Base-by-base conservation (phyloP, 768 basidiomycete species). In the Rhizopogon roseolus region DNA sequence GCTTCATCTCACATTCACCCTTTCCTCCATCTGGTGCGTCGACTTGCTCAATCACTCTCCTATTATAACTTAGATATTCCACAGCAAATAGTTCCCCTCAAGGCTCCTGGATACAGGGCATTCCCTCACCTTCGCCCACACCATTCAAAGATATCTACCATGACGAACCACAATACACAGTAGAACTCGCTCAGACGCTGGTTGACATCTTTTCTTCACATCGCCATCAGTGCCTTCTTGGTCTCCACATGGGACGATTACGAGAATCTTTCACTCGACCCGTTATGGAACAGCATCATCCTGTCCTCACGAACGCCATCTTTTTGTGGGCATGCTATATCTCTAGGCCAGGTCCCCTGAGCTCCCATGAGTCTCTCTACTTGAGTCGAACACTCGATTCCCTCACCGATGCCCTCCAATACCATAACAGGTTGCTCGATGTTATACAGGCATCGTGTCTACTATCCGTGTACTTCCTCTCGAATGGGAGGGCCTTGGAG, bases 291-390 rank as follows among this genome's bases (percentile, higher is more conserved):
- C 87, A 86, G 52, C 82, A 82, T 17, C 90, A 92, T 62, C 84
- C 90, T 8, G 81, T 79, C 51, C 77, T 93, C 13, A 81, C 90
- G 76, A 88, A 90, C 63, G 78, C 88, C 56, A 85, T 91, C 62
- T 92, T 84, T 64, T 80, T 91, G 6, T 90, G 89, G 85, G 85
- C 88, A 2, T 91, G 88, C 66, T 88, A 86, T 64, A 77, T 91
- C 39, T 88, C 90, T 9, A 78, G 86, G 19, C 84, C 88, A 6
- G 85, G 82, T 38, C 77, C 81, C 5, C 73, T 91, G 11, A 81
- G 80, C 60, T 81, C 84, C 49, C 85, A 90, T 62, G 88, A 92
- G 68, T 76, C 81, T 14, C 80, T 84, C 57, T 92, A 88, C 62
- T 81, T 92, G 53, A 72, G 70, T 9, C 79, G 81, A 36, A 74